Evolutionary conservation across 768 basidiomycete species (phyloP), one percentile per base, ranked within the genome.

Genomic region (Chiua virens): DNA sequence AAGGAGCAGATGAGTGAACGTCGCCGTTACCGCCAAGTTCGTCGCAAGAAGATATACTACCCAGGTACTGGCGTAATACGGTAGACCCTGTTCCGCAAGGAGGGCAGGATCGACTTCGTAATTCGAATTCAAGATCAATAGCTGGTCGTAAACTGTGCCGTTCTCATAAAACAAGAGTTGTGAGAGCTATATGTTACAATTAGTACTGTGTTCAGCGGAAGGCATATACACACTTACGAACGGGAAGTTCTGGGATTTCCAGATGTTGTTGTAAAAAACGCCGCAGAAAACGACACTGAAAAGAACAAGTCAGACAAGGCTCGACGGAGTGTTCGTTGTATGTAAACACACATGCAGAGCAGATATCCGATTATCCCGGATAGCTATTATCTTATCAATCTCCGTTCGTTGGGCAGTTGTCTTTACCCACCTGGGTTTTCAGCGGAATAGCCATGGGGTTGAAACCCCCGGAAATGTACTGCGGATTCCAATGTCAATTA

Each of bases 231-330:
- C 1, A 51, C 65, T 34, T 60, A 75, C 73, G 68, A 83, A 83
- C 1, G 83, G 83, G 71, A 85, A 83, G 58, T 73, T 77, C 57
- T 80, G 76, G 1, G 76, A 77, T 35, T 77, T 64, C 83, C 83
- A 85, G 13, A 75, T 67, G 52, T 86, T 83, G 37, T 64, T 73
- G 10, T 74, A 75, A 57, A 71, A 79, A 2, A 73, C 58, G 0
- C 67, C n/a, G 28, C 48, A 70, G 57, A 52, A 75, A 68, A 65
- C 71, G 56, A 52, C 67, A 56, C 61, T 62, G 54, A 41, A 45
- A 57, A 18, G 57, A 43, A 1, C 14, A 39, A 5, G 7, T 58
- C 41, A 57, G 57, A 30, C 28, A 34, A 22, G 5, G 10, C 34
- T 20, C 9, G 4, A 5, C 3, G 9, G 18, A 15, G 23, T 23